A percentile compares a stretch with the other conserved stretches of the same genome.
These are phyloP conservation scores for Lentinula sp. DNA, from an alignment of 768 basidiomycete genomes.

Conservation along the genomic window DNA sequence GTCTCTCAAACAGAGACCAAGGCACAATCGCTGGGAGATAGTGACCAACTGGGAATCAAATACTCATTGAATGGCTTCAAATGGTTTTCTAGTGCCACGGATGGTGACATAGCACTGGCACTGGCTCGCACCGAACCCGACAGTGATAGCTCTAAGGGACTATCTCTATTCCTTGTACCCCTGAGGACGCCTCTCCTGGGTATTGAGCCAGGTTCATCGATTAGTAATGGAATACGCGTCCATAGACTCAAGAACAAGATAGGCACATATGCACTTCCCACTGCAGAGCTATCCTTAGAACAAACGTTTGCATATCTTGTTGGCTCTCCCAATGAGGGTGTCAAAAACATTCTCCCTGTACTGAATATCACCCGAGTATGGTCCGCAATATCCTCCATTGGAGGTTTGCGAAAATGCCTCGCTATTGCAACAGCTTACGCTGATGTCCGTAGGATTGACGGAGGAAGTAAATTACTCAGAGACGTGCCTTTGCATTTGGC, in stretches of 20 bases:
- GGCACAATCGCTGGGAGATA: slow-evolving; percentile 33
- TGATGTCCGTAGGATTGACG: slow-evolving; percentile 47
- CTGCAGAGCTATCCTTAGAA: slow-evolving; percentile 65
- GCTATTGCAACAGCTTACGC: slow-evolving; percentile 64
- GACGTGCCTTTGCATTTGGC: slow-evolving; percentile 61
- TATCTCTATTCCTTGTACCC: slow-evolving; percentile 74
- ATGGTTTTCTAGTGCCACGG: slow-evolving; percentile 84
- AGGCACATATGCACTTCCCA: slow-evolving; percentile 69
- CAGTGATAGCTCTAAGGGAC: slow-evolving; percentile 51
- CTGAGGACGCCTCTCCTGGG: slow-evolving; percentile 51
- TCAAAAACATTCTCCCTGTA: slow-evolving; percentile 62
- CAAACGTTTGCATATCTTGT: slow-evolving; percentile 58
- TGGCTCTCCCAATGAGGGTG: slow-evolving; percentile 51
- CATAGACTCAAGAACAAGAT: slow-evolving; percentile 79
- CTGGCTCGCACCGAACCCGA: slow-evolving; percentile 64
- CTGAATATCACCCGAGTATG: slow-evolving; percentile 72
- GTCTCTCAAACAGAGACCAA: slow-evolving; percentile 69
- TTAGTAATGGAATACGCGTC: slow-evolving; percentile 59
- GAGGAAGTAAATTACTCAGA: slow-evolving; percentile 41
- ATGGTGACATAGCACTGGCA: slow-evolving; percentile 66
- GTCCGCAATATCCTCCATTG: slow-evolving; percentile 51
- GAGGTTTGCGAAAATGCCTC: slow-evolving; percentile 55
- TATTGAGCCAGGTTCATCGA: slow-evolving; percentile 33
- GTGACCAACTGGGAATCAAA: slow-evolving; percentile 36
- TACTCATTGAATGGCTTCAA: slow-evolving; percentile 68